Evolutionary conservation across 768 basidiomycete genomes (phyloP).

Genomic region (Lactifluus echinatus): DNA sequence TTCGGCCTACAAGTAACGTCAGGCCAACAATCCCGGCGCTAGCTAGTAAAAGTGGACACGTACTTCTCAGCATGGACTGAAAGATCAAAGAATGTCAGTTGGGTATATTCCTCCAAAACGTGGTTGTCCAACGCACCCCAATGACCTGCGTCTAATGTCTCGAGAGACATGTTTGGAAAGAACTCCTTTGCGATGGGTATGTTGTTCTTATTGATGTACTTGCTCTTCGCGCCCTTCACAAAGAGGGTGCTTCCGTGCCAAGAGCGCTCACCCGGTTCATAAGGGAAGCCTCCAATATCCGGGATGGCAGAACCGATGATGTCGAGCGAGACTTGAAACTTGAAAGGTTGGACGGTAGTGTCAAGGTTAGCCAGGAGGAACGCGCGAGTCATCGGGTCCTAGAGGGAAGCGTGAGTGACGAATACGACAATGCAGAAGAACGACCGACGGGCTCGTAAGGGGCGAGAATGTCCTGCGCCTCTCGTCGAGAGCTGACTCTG

Average conservation of each 20-base stretch:
- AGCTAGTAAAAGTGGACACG: conserved; percentile 13
- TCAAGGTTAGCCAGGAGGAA: conserved; percentile 83
- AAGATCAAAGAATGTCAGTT: not conserved
- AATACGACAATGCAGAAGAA: not conserved
- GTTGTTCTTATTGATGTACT: conserved; percentile 72
- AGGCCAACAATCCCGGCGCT: not conserved
- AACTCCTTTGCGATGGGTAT: conserved; percentile 50
- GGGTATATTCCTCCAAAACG: not conserved
- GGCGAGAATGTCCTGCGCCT: conserved; percentile 58
- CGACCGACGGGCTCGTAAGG: conserved; percentile 51
- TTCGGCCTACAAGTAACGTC: conserved; percentile 34
- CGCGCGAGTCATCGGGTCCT: conserved; percentile 69
- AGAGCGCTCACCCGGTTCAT: conserved; percentile 41
- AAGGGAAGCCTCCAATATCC: conserved; percentile 75
- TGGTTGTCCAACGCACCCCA: conserved; percentile 53
- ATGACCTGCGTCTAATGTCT: conserved; percentile 67
- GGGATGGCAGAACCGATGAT: conserved; percentile 53
- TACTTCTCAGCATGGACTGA: conserved; percentile 76
- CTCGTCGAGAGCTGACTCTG: conserved; percentile 49
- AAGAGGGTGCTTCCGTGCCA: conserved; percentile 61
- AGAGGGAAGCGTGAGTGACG: not conserved
- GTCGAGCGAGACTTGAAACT: conserved; percentile 67
- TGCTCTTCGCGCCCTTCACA: conserved; percentile 72
- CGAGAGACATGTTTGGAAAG: conserved; percentile 63
- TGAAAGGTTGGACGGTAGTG: conserved; percentile 33